Evolutionary conservation across 2,329 filamentous ascomycete genomes (phyloP).

Genomic region (Claviceps sp.): DNA sequence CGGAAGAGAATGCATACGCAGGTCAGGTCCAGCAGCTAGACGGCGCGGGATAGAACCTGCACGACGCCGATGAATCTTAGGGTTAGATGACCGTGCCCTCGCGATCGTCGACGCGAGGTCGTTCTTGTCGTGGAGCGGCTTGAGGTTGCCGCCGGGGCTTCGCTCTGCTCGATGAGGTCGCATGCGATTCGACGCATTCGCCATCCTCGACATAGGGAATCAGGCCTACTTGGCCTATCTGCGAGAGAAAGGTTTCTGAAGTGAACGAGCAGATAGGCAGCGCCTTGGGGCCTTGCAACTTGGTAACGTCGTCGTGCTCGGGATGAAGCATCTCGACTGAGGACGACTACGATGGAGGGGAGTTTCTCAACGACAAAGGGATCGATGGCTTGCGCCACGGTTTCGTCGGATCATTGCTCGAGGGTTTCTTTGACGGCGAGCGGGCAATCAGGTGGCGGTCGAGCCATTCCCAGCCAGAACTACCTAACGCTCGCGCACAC

Average conservation of each 20-base stretch:
- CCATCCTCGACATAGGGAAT: slow-evolving; percentile 80
- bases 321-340: slow-evolving; percentile 97
- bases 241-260: slow-evolving; percentile 86
- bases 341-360: slow-evolving; percentile 78
- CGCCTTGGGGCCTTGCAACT: slow-evolving; percentile 67
- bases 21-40: slow-evolving; percentile 76
- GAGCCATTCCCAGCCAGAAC: slow-evolving; percentile 85
- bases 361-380: slow-evolving; percentile 97
- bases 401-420: slow-evolving; percentile 76
- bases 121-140: slow-evolving; percentile 94
- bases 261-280: slow-evolving; percentile 90
- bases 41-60: slow-evolving; percentile 81
- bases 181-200: slow-evolving; percentile 86
- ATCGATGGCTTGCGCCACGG: slow-evolving; percentile 70
- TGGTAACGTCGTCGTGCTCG: slow-evolving; percentile 92
- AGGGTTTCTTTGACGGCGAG: slow-evolving; percentile 70
- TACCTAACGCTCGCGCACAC: slow-evolving; percentile 82
- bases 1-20: slow-evolving; percentile 77
- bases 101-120: slow-evolving; percentile 78
- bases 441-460: slow-evolving; percentile 62
- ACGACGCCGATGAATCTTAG: slow-evolving; percentile 94
- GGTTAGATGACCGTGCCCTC: slow-evolving; percentile 94
- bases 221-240: slow-evolving; percentile 84
- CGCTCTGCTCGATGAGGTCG: slow-evolving; percentile 79
- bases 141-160: slow-evolving; percentile 74